These are phyloP conservation scores for Saxophila tyrrhenica DNA, from an alignment of 495 filamentous ascomycete genomes.

Conservation along the genomic window DNA sequence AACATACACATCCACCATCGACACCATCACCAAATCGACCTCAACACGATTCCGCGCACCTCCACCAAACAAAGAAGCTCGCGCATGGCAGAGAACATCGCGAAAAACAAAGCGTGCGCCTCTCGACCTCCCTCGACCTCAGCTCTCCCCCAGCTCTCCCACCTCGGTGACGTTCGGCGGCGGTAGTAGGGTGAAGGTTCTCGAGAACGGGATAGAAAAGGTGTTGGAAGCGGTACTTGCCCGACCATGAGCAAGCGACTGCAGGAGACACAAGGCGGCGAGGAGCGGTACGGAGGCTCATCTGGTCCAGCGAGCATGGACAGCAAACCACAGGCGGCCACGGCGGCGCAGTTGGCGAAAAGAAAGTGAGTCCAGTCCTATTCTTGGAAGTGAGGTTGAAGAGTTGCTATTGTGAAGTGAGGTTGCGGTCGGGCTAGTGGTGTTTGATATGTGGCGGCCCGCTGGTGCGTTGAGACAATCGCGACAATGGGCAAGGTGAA, in stretches of 20 bases:
- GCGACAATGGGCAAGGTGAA: not conserved
- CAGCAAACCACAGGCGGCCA: conserved; percentile 12
- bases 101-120: not conserved
- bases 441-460: not conserved
- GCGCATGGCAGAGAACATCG: conserved; percentile 2
- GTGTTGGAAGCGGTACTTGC: not conserved
- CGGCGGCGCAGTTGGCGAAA: conserved; percentile 20
- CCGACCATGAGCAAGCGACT: conserved; percentile 19
- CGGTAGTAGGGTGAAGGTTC: not conserved
- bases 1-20: too few species aligned
- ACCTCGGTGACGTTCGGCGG: not conserved
- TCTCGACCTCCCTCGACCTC: not conserved
- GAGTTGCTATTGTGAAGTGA: not conserved
- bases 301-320: not conserved
- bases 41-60: not conserved
- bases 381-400: not conserved
- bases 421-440: not conserved
- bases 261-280: conserved; percentile 16
- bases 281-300: conserved; percentile 10
- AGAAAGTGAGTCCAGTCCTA: conserved; percentile 17
- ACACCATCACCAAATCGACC: not conserved
- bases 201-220: not conserved
- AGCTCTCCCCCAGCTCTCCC: not conserved
- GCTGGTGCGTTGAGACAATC: not conserved
- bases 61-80: not conserved